A percentile compares a stretch with the other conserved stretches of the same genome.
Evolutionary conservation across 768 basidiomycete genomes (phyloP).

Genomic region (Lyophyllum semitale): DNA sequence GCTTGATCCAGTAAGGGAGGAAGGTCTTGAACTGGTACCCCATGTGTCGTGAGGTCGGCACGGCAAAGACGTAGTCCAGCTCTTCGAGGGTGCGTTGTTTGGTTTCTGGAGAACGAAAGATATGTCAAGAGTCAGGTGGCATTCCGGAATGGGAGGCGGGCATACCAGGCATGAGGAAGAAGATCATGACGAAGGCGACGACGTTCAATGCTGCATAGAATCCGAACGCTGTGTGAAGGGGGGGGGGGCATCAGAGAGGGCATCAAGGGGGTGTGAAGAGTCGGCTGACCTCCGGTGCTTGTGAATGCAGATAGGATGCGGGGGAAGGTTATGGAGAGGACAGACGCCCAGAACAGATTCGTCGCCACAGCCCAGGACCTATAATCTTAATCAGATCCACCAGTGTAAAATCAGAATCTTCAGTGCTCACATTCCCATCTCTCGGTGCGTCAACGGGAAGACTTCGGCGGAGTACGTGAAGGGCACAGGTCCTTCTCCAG

Average conservation of each 20-base stretch:
- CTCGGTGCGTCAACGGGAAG: slow-evolving; percentile 82
- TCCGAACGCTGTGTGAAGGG: slow-evolving; percentile 42
- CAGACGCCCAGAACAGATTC: slow-evolving; percentile 52
- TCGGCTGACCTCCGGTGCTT: slow-evolving; percentile 32
- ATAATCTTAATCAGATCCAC: slow-evolving; percentile 7
- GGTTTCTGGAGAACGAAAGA: slow-evolving; percentile 36
- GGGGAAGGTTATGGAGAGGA: slow-evolving; percentile 63
- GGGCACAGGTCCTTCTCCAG: slow-evolving; percentile 89
- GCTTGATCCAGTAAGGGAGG: slow-evolving; percentile 54
- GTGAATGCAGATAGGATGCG: slow-evolving; percentile 49
- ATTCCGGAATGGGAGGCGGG: no score
- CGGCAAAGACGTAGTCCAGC: slow-evolving; percentile 53
- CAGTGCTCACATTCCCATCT: slow-evolving; percentile 52
- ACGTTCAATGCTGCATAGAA: slow-evolving; percentile 59
- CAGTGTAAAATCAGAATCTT: no score
- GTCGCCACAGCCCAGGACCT: slow-evolving; percentile 61
- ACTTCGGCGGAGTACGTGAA: slow-evolving; percentile 92
- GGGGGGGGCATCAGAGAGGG: background rate
- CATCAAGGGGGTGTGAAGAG: slow-evolving; percentile 7
- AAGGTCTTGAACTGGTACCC: slow-evolving; percentile 44
- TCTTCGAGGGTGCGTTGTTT: slow-evolving; percentile 55
- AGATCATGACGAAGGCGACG: slow-evolving; percentile 54
- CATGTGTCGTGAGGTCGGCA: slow-evolving; percentile 46
- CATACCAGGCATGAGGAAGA: slow-evolving; percentile 55
- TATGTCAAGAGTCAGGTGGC: no score